These are phyloP conservation scores for Talaromyces piceae DNA, from an alignment of 2,329 filamentous ascomycete genomes.

Conservation along the genomic window DNA sequence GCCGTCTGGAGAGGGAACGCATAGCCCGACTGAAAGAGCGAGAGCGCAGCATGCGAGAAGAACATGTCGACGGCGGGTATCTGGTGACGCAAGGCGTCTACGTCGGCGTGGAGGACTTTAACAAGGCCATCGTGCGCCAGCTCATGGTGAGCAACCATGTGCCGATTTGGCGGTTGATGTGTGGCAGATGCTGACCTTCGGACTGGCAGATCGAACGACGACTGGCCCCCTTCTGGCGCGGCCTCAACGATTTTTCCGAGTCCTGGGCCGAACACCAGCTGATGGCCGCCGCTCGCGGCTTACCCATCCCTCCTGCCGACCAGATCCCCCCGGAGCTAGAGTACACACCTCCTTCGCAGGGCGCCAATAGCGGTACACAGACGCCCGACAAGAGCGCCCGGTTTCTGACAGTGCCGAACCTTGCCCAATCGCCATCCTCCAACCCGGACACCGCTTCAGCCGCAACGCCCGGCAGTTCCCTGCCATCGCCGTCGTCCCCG, in stretches of 20 bases:
- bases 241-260: slow-evolving; percentile 78
- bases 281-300: slow-evolving; percentile 78
- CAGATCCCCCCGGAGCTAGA: slow-evolving; percentile 66
- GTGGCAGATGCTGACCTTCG: slow-evolving; percentile 13
- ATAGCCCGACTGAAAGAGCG: slow-evolving; percentile 69
- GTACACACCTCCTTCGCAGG: slow-evolving; percentile 42
- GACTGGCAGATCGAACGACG: slow-evolving; percentile 80
- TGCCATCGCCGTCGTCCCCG: slow-evolving; percentile 52
- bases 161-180: neutral
- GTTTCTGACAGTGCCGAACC: slow-evolving; percentile 71
- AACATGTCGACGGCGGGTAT: slow-evolving; percentile 89
- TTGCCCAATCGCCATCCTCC: slow-evolving; percentile 66
- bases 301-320: slow-evolving; percentile 77
- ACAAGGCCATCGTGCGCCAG: slow-evolving; percentile 78
- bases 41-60: slow-evolving; percentile 81
- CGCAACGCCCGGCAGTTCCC: slow-evolving; percentile 39
- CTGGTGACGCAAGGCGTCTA: slow-evolving; percentile 92
- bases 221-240: slow-evolving; percentile 91
- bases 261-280: slow-evolving; percentile 93
- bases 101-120: slow-evolving; percentile 87
- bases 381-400: slow-evolving; percentile 57
- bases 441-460: slow-evolving; percentile 4
- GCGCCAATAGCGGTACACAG: slow-evolving; percentile 38
- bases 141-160: slow-evolving; percentile 61
- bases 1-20: slow-evolving; percentile 76